These are phyloP conservation scores for Purpureocillium takamizusanense DNA, from an alignment of 2,329 filamentous ascomycete species.

Conservation along the genomic window DNA sequence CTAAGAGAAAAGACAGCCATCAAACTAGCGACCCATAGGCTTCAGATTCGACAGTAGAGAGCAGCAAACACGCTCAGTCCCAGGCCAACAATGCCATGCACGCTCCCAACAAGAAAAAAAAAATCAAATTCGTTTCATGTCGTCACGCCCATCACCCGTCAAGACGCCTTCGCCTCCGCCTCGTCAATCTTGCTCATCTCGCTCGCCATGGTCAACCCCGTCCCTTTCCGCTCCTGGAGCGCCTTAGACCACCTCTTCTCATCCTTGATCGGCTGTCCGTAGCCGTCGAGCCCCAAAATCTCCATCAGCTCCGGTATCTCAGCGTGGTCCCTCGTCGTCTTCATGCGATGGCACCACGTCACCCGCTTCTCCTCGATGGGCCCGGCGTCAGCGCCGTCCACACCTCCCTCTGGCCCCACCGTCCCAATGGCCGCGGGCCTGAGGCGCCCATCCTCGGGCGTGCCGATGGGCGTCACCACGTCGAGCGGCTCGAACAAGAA, in stretches of 20 bases:
- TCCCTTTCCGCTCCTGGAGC: constrained; percentile 41
- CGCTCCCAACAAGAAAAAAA: too few species aligned
- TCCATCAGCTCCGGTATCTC: constrained; percentile 60
- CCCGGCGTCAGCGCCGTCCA: constrained; percentile 16
- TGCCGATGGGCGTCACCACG: constrained; percentile 33
- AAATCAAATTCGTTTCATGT: too few species aligned
- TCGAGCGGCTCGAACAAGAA: constrained; percentile 60
- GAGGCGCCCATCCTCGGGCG: constrained; percentile 27
- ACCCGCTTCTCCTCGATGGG: constrained; percentile 47
- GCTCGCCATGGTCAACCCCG: constrained; percentile 39
- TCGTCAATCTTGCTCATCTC: constrained; percentile 37
- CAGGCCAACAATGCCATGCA: constrained; percentile 3
- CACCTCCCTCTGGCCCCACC: neutral
- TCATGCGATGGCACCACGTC: constrained; percentile 78
- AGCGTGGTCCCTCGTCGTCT: constrained; percentile 66
- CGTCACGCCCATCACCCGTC: neutral
- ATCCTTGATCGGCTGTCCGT: constrained; percentile 27
- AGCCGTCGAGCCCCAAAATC: constrained; percentile 47
- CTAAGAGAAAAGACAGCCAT: too few species aligned
- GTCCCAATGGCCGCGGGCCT: constrained; percentile 6
- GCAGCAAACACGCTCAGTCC: too few species aligned
- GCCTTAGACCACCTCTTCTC: constrained; percentile 38
- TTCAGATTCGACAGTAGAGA: too few species aligned
- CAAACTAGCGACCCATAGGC: too few species aligned
- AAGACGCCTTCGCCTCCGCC: constrained; percentile 4